These are phyloP conservation scores for Penstemon davidsonii DNA, from an alignment of 257 asterid genomes.

Conservation along the genomic window DNA sequence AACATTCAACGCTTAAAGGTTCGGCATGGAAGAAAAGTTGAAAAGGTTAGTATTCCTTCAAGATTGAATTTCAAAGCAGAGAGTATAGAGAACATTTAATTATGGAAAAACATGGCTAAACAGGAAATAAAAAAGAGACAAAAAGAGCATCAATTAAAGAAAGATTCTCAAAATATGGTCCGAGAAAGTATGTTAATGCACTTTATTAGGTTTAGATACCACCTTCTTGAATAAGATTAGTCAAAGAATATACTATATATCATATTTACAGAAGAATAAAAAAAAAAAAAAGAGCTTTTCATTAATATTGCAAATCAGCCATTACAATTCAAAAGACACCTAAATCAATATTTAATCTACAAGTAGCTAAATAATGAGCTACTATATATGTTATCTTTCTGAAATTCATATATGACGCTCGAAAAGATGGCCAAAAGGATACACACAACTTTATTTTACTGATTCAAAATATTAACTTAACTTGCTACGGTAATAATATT, in stretches of 20 bases:
- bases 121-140: conserved; percentile 9
- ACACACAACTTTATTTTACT: not conserved
- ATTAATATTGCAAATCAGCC: too few species aligned
- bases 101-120: conserved; percentile 15
- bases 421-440: too few species aligned
- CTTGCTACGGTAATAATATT: too few species aligned
- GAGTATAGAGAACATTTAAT: not conserved
- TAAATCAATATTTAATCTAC: too few species aligned
- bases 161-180: conserved; percentile 17
- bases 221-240: conserved; percentile 5
- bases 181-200: not conserved
- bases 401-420: too few species aligned
- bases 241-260: not conserved
- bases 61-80: conserved; percentile 10
- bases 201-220: conserved; percentile 8
- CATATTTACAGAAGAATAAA: too few species aligned
- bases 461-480: too few species aligned
- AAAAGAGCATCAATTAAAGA: not conserved
- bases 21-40: not conserved
- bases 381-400: too few species aligned
- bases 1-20: too few species aligned
- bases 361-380: too few species aligned
- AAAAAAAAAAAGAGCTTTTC: too few species aligned
- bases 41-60: not conserved
- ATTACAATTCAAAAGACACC: too few species aligned